Conservation (phyloP, 495 filamentous ascomycete species). For the Annulohypoxylon stygium region DNA sequence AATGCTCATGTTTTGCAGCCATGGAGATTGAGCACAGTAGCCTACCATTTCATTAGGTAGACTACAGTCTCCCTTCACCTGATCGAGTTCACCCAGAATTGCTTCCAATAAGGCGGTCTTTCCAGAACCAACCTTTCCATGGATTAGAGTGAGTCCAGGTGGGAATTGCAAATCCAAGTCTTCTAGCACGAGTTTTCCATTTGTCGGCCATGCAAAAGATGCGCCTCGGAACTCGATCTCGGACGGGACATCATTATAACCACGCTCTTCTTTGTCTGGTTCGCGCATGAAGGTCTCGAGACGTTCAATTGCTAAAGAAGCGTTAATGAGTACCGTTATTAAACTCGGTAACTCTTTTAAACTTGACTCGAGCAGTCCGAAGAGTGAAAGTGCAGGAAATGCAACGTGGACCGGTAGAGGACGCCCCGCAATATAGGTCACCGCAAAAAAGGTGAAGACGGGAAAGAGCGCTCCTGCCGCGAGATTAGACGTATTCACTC, state of each 20-base stretch:
- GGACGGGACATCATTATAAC: constrained; percentile 37
- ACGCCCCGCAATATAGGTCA: constrained; percentile 74
- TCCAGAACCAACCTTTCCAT: constrained; percentile 81
- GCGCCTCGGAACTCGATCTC: constrained; percentile 69
- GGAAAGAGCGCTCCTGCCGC: constrained; percentile 79
- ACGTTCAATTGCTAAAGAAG: constrained; percentile 78
- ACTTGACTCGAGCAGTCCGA: constrained; percentile 75
- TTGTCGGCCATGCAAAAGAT: constrained; percentile 83
- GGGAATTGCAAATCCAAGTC: constrained; percentile 72
- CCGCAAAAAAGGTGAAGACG: constrained; percentile 81
- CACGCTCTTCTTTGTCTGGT: constrained; percentile 71
- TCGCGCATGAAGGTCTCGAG: constrained; percentile 88
- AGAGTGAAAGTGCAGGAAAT: constrained; percentile 84
- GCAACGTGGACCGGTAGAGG: constrained; percentile 80
- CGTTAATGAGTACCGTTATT: constrained; percentile 79
- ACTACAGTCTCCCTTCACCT: constrained; percentile 67
- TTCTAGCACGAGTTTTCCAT: constrained; percentile 68
- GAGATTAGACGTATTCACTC: constrained; percentile 71
- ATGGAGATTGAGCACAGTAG: constrained; percentile 88
- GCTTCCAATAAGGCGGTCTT: constrained; percentile 86
- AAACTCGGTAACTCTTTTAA: constrained; percentile 78
- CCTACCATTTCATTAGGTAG: constrained; percentile 77
- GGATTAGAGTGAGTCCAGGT: constrained; percentile 71
- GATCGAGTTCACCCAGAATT: constrained; percentile 82
- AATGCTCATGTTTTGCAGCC: constrained; percentile 92